These are phyloP conservation scores for Coleophoma eucalyptorum DNA, from an alignment of 2,329 filamentous ascomycete species.

Conservation along the genomic window DNA sequence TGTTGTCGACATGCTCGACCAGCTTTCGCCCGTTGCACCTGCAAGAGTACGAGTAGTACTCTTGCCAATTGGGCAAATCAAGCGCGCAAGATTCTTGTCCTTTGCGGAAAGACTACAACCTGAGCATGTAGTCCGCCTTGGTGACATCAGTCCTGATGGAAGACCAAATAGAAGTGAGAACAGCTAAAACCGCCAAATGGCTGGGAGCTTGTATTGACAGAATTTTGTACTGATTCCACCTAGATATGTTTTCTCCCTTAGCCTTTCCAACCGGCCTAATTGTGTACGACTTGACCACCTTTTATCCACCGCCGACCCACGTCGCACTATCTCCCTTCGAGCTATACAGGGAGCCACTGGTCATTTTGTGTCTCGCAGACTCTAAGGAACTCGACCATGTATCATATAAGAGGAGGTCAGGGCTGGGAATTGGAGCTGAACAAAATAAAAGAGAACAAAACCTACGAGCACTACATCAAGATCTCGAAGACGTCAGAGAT, in stretches of 20 bases:
- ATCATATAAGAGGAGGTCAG: slow-evolving; percentile 53
- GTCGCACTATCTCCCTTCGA: slow-evolving; percentile 84
- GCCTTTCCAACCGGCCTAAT: slow-evolving; percentile 83
- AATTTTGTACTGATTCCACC: slow-evolving; percentile 14
- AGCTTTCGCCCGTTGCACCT: slow-evolving; percentile 85
- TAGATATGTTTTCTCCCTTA: slow-evolving; percentile 91
- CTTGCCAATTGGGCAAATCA: slow-evolving; percentile 83
- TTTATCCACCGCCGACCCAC: slow-evolving; percentile 75
- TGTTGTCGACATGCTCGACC: slow-evolving; percentile 77
- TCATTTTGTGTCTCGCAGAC: slow-evolving; percentile 82
- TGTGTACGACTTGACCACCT: slow-evolving; percentile 82
- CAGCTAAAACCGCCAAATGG: slow-evolving; percentile 2
- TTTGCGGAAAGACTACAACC: slow-evolving; percentile 76
- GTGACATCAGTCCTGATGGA: slow-evolving; percentile 81
- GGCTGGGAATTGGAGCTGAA: slow-evolving; percentile 46
- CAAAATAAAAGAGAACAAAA: slow-evolving; percentile 48
- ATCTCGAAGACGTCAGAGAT: slow-evolving; percentile 68
- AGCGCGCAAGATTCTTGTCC: slow-evolving; percentile 70
- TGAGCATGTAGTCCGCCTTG: slow-evolving; percentile 78
- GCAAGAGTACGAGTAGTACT: slow-evolving; percentile 86
- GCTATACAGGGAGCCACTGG: slow-evolving; percentile 78
- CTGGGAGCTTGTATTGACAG: background rate
- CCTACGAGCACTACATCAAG: slow-evolving; percentile 56
- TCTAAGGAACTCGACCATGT: slow-evolving; percentile 61
- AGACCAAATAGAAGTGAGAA: slow-evolving; percentile 79